Percentiles rank a stretch among this genome's conserved stretches.
Evolutionary conservation across 495 filamentous ascomycete species (phyloP).

Genomic region (Tuber indicum): DNA sequence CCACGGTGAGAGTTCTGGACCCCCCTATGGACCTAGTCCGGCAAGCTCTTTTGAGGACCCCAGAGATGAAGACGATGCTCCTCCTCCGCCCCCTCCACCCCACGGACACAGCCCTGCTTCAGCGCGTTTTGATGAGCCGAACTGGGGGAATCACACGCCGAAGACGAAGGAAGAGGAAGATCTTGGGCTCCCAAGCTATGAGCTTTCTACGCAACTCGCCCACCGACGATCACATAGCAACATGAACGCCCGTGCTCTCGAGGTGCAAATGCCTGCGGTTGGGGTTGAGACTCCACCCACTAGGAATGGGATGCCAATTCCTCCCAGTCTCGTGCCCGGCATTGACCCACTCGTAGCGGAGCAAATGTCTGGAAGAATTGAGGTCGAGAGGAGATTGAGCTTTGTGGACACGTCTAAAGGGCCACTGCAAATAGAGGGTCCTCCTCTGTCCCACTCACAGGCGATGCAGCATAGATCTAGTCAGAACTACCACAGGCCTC

Average conservation of each 20-base stretch:
- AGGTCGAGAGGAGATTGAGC: conserved; percentile 28
- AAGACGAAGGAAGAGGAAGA: conserved; percentile 21
- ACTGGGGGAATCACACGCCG: conserved; percentile 36
- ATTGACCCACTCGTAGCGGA: conserved; percentile 36
- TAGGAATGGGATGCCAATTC: conserved; percentile 37
- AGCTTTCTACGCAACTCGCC: conserved; percentile 9
- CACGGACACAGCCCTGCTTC: conserved; percentile 30
- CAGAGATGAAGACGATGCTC: conserved; percentile 23
- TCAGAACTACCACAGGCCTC: conserved; percentile 39
- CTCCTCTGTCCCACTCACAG: conserved; percentile 25
- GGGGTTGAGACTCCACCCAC: conserved; percentile 29
- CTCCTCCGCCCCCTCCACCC: conserved; percentile 37
- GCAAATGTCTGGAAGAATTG: conserved; percentile 31
- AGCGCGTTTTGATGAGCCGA: conserved; percentile 31
- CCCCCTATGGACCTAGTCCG: conserved; percentile 29
- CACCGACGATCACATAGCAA: conserved; percentile 15
- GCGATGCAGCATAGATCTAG: conserved; percentile 32
- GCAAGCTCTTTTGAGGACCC: conserved; percentile 25
- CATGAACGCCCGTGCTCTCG: conserved; percentile 9
- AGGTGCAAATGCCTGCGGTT: conserved; percentile 21
- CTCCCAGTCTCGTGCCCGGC: conserved; percentile 39
- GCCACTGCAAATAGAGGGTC: conserved; percentile 34
- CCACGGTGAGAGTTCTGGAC: conserved; percentile 22
- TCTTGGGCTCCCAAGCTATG: conserved; percentile 31
- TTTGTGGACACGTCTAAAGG: conserved; percentile 12